These are phyloP conservation scores for Zymoseptoria pseudotritici DNA, from an alignment of 2,329 filamentous ascomycete species.

Conservation along the genomic window DNA sequence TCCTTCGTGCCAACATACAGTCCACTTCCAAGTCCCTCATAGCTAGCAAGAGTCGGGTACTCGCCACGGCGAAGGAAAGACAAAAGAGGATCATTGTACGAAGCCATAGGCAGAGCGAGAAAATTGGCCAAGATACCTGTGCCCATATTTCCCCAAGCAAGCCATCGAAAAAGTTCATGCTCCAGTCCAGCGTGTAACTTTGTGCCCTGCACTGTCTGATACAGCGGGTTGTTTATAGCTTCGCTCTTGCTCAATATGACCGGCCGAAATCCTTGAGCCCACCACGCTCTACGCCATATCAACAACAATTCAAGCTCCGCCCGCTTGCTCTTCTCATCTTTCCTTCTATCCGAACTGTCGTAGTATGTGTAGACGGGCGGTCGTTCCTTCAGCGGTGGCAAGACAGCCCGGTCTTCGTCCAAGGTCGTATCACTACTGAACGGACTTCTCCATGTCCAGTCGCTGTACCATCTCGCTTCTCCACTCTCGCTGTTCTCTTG, in stretches of 20 bases:
- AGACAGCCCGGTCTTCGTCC: conserved; percentile 74
- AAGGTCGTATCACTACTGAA: conserved; percentile 75
- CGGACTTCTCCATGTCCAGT: conserved; percentile 85
- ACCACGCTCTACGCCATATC: conserved; percentile 90
- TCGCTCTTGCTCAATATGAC: conserved; percentile 72
- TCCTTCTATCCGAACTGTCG: conserved; percentile 54
- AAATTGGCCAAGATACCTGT: conserved; percentile 73
- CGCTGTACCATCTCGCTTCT: conserved; percentile 74
- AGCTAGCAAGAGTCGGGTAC: conserved; percentile 65
- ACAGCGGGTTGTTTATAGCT: conserved; percentile 74
- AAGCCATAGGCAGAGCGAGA: conserved; percentile 76
- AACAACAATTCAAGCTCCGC: conserved; percentile 74
- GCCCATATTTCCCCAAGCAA: conserved; percentile 89
- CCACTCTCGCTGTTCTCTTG: conserved; percentile 73
- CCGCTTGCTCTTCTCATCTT: conserved; percentile 56
- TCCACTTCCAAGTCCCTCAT: conserved; percentile 62
- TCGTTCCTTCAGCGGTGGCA: conserved; percentile 66
- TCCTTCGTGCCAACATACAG: conserved; percentile 64
- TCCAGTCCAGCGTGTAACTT: conserved; percentile 57
- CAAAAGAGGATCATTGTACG: conserved; percentile 64
- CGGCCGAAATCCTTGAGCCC: conserved; percentile 85
- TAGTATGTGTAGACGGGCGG: conserved; percentile 87
- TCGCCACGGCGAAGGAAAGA: conserved; percentile 66
- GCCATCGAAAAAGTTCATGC: conserved; percentile 70
- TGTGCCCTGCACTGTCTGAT: conserved; percentile 58